Percentiles rank a stretch among this genome's conserved stretches.
Conservation (phyloP, 1,284 basidiomycete genomes). For the Golubevia pallescens region DNA sequence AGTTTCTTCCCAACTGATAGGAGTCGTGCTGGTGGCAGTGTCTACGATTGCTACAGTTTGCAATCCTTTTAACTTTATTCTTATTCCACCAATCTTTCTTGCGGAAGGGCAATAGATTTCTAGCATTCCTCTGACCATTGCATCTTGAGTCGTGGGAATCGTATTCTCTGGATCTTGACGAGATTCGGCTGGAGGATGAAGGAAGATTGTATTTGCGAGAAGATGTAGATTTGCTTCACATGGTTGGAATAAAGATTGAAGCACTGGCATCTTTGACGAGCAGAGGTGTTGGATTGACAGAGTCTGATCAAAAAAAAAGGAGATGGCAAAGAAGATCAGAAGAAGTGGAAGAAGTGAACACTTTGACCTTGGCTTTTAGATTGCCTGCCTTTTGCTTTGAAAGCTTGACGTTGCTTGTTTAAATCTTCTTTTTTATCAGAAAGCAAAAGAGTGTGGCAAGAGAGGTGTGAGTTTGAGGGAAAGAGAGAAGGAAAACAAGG, state of each 20-base stretch:
- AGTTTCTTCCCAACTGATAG: conserved; percentile 54
- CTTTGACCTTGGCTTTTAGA: no score
- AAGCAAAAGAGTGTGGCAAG: no score
- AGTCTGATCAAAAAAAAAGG: neutral
- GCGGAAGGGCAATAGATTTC: conserved; percentile 55
- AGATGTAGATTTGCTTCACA: conserved; percentile 57
- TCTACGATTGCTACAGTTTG: conserved; percentile 55
- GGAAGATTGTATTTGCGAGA: conserved; percentile 55
- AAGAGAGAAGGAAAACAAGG: no score
- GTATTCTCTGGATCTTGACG: conserved; percentile 34
- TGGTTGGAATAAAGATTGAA: conserved; percentile 51
- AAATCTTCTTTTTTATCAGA: no score
- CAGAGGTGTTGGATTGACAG: neutral
- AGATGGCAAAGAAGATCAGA: no score
- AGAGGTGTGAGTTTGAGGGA: no score
- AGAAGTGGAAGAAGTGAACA: no score
- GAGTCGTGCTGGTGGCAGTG: conserved; percentile 31
- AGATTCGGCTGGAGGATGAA: conserved; percentile 50
- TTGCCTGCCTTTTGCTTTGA: no score
- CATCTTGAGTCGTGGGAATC: conserved; percentile 56
- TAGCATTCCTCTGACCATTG: conserved; percentile 56
- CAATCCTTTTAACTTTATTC: conserved; percentile 49
- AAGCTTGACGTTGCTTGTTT: no score
- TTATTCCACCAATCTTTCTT: conserved; percentile 53
- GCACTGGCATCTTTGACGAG: conserved; percentile 14